Evolutionary conservation across 2,329 filamentous ascomycete species (phyloP), one percentile per base, ranked within the genome.

Genomic region (Cercospora sojina): DNA sequence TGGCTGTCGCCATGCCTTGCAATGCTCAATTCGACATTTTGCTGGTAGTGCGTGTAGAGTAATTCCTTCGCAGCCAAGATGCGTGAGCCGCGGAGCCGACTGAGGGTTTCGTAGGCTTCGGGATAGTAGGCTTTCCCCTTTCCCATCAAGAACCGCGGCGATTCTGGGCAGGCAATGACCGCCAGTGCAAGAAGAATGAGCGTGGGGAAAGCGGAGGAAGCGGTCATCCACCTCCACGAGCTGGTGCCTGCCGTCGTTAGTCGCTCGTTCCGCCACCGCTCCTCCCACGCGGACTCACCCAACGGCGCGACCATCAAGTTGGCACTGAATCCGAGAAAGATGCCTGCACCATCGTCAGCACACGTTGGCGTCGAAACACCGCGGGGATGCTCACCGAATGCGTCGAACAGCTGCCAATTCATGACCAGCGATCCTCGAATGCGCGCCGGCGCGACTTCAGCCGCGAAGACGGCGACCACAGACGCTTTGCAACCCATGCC

Each of bases 401-500:
- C 75, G 25, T 74, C 74, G 53, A 76, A 75, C 1, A 76, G 58
- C 58, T 77, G 75, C 74, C 74, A 77, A 41, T 73, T 74, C 73
- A 76, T 76, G 9, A 76, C 73, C 10, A 76, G 59, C 0, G 69
- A 69, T n/a, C 58, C 58, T 53, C 73, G 53, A 10, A 74, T 65
- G 43, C 71, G 69, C 1, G 73, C 72, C 6, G 75, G 74, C 3
- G 72, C 65, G 1, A 76, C 69, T 60, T 78, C 76, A 29, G 74
- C 72, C n/a, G 72, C 73, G 59, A 77, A 76, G 51, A 78, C 74
- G 1, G 76, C 75, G 0, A 75, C 72, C 29, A 77, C 70, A 3
- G 72, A 73, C 7, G 75, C 77, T 60, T 78, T 77, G 23, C 70
- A 71, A 1, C 76, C 76, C 74, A 77, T 77, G 29, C 76, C 76